These are phyloP conservation scores for Plectosphaerella plurivora DNA, from an alignment of 2,329 filamentous ascomycete genomes.

Conservation along the genomic window DNA sequence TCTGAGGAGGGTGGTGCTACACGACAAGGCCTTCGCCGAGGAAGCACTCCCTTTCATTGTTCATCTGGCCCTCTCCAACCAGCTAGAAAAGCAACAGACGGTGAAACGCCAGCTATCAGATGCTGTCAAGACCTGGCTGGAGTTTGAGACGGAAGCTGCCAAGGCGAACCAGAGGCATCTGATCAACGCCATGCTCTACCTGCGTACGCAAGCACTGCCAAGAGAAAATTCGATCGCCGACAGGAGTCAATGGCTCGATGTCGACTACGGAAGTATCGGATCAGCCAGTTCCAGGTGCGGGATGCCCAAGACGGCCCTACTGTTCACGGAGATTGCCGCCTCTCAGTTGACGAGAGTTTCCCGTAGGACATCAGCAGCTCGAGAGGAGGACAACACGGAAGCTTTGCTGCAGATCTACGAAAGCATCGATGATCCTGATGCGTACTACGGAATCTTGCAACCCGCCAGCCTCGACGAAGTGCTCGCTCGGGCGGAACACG, in stretches of 20 bases:
- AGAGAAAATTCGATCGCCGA: constrained; percentile 76
- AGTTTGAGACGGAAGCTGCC: constrained; percentile 26
- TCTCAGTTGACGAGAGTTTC: constrained; percentile 54
- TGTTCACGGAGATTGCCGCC: constrained; percentile 73
- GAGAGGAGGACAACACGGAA: constrained; percentile 54
- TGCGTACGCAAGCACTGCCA: constrained; percentile 74
- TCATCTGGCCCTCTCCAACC: constrained; percentile 71
- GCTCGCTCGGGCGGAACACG: constrained; percentile 79
- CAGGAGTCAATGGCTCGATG: constrained; percentile 77
- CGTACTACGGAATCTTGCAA: constrained; percentile 88
- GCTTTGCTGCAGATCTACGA: constrained; percentile 80
- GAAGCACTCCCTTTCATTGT: constrained; percentile 78
- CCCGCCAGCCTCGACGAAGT: constrained; percentile 72
- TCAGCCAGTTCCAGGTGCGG: constrained; percentile 70
- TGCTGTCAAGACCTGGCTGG: constrained; percentile 61
- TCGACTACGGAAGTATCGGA: constrained; percentile 69
- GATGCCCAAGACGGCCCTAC: constrained; percentile 81
- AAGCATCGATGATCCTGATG: constrained; percentile 91
- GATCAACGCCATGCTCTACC: constrained; percentile 76
- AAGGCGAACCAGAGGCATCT: constrained; percentile 61
- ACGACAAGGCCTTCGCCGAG: constrained; percentile 66
- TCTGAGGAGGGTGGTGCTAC: constrained; percentile 60
- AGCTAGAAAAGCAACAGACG: constrained; percentile 56
- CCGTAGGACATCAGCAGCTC: constrained; percentile 60
- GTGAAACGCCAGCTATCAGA: constrained; percentile 62